Conservation (phyloP, 345 rosid species). For the Euphorbia pulcherrima region DNA sequence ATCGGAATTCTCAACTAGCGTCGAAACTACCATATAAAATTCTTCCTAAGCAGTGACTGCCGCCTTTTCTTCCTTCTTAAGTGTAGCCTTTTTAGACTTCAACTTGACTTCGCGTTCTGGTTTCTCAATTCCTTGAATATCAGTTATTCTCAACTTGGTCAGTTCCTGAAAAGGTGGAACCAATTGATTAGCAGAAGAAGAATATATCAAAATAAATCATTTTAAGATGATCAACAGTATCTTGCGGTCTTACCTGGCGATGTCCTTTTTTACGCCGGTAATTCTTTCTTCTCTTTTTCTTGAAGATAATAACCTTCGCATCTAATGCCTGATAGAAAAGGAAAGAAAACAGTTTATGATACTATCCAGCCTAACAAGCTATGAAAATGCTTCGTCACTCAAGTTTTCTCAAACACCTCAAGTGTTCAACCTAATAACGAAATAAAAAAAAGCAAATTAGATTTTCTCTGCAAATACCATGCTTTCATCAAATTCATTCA, state of each 20-base stretch:
- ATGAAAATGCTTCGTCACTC: neutral
- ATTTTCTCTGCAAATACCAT: neutral
- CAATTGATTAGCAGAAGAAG: constrained; percentile 1
- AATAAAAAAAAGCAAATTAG: neutral
- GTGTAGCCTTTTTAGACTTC: constrained; percentile 38
- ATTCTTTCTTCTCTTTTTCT: constrained; percentile 90
- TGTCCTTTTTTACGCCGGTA: constrained; percentile 86
- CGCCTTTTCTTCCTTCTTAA: constrained; percentile 45
- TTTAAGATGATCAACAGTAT: constrained; percentile 13
- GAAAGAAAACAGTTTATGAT: neutral
- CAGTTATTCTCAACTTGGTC: constrained; percentile 86
- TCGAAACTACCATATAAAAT: neutral
- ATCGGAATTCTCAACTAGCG: constrained; percentile 6
- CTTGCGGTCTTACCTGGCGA: constrained; percentile 74
- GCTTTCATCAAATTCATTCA: neutral
- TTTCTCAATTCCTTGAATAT: constrained; percentile 82
- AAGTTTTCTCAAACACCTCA: neutral
- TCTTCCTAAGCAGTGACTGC: constrained; percentile 48
- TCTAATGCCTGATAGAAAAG: constrained; percentile 66
- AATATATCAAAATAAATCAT: neutral
- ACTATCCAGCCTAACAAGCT: neutral
- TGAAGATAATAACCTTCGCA: constrained; percentile 87
- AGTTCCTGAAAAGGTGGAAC: constrained; percentile 58
- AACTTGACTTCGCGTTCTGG: constrained; percentile 37
- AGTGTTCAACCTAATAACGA: neutral